Percentiles rank a stretch among this genome's conserved stretches.
Evolutionary conservation across 441 rosid genomes (phyloP).

Genomic region (Isatis lusitanica): DNA sequence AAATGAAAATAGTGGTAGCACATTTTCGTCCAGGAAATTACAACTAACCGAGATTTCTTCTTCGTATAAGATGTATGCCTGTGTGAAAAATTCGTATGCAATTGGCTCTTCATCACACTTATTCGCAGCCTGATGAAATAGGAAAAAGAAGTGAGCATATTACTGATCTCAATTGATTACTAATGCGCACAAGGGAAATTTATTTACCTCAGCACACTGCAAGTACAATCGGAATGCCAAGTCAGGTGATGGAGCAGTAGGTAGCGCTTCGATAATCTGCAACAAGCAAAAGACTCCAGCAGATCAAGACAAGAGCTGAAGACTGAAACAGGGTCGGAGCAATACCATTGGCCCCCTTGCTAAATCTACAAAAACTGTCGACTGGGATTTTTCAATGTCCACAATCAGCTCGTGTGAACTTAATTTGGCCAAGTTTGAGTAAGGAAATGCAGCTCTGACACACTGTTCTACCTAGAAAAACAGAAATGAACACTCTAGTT

Average conservation of each 20-base stretch:
- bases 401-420: slow-evolving; percentile 8
- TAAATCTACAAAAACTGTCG: neutral
- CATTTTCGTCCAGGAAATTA: neutral
- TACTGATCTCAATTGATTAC: slow-evolving; percentile 16
- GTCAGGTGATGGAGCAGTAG: slow-evolving; percentile 81
- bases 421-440: neutral
- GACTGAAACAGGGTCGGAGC: neutral
- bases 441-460: neutral
- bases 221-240: slow-evolving; percentile 80
- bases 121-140: slow-evolving; percentile 82
- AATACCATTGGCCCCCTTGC: slow-evolving; percentile 6
- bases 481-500: slow-evolving; percentile 5
- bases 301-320: slow-evolving; percentile 23
- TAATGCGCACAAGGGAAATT: slow-evolving; percentile 7
- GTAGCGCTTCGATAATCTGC: slow-evolving; percentile 84
- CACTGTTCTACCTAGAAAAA: neutral
- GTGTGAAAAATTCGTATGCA: slow-evolving; percentile 98
- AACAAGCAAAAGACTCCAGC: slow-evolving; percentile 19
- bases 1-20: neutral
- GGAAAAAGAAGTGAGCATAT: slow-evolving; percentile 21
- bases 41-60: slow-evolving; percentile 93
- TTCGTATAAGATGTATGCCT: slow-evolving; percentile 93
- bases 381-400: neutral
- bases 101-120: slow-evolving; percentile 92
- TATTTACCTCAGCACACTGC: slow-evolving; percentile 95